Percentiles rank a stretch among this genome's conserved stretches.
Conservation (phyloP, 2,329 filamentous ascomycete species). For the Venturia aucupariae region DNA sequence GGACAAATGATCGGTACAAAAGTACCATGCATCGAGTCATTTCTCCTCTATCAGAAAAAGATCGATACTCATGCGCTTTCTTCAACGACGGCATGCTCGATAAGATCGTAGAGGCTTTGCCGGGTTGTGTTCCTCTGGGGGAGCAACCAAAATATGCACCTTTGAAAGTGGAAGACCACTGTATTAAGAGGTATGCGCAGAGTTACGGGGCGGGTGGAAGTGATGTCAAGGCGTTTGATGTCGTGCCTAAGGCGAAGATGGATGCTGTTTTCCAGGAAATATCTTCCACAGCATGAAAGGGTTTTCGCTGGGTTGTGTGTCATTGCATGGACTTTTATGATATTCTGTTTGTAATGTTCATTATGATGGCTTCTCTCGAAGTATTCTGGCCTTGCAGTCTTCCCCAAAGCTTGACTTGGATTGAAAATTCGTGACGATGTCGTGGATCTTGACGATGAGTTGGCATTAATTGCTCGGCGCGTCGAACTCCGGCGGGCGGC, state of each 20-base stretch:
- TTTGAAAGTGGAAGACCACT: slow-evolving; percentile 27
- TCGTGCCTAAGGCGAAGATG: background rate
- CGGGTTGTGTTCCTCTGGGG: slow-evolving; percentile 26
- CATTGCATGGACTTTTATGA: too few species aligned
- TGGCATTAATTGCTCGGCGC: background rate
- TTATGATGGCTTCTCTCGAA: background rate
- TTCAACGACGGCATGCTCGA: slow-evolving; percentile 27
- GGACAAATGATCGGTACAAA: too few species aligned
- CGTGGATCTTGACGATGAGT: background rate
- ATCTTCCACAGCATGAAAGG: background rate
- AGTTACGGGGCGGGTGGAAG: slow-evolving; percentile 19
- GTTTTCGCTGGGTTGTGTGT: too few species aligned
- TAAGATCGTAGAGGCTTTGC: slow-evolving; percentile 28
- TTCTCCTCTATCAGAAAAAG: slow-evolving; percentile 18
- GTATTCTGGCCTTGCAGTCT: background rate
- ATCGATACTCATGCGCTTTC: slow-evolving; percentile 26
- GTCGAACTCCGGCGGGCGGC: background rate
- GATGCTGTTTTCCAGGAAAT: background rate
- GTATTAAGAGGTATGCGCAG: slow-evolving; percentile 22
- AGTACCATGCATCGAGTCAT: too few species aligned
- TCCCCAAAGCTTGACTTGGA: background rate
- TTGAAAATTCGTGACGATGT: too few species aligned
- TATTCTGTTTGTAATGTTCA: too few species aligned
- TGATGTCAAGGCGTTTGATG: slow-evolving; percentile 6
- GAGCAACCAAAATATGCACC: slow-evolving; percentile 25